These are phyloP conservation scores for Eutrema japonicum DNA, from an alignment of 345 rosid species.

Conservation along the genomic window DNA sequence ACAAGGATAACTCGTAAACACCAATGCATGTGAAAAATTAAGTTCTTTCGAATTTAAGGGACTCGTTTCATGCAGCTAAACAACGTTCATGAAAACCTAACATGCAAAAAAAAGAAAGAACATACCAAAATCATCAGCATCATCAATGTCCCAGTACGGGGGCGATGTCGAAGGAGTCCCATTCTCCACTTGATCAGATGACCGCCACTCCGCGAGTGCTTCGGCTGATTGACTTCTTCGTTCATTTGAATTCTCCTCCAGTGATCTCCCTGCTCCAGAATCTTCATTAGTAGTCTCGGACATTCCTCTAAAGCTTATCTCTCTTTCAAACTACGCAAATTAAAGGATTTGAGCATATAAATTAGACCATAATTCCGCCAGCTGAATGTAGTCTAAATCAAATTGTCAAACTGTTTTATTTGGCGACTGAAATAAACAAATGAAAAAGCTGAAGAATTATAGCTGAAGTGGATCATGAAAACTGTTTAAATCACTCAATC, in stretches of 20 bases:
- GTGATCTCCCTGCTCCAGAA: slow-evolving; percentile 69
- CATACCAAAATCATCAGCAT: slow-evolving; percentile 72
- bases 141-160: slow-evolving; percentile 87
- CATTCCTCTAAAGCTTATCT: slow-evolving; percentile 57
- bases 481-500: background rate
- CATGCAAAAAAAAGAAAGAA: background rate
- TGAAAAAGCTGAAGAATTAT: no score
- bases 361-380: slow-evolving; percentile 30
- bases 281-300: slow-evolving; percentile 69
- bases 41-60: no score
- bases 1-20: no score
- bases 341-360: background rate
- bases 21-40: no score
- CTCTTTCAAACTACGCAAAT: slow-evolving; percentile 36
- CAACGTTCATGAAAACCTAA: background rate
- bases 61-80: background rate
- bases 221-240: slow-evolving; percentile 73
- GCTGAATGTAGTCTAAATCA: background rate
- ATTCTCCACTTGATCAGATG: slow-evolving; percentile 90
- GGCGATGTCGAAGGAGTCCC: slow-evolving; percentile 90
- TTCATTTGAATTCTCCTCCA: slow-evolving; percentile 63
- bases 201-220: slow-evolving; percentile 89
- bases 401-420: background rate
- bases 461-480: background rate
- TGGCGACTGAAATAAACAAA: background rate